These are phyloP conservation scores for Pseudocercospora musae DNA, from an alignment of 2,329 filamentous ascomycete genomes.

Conservation along the genomic window DNA sequence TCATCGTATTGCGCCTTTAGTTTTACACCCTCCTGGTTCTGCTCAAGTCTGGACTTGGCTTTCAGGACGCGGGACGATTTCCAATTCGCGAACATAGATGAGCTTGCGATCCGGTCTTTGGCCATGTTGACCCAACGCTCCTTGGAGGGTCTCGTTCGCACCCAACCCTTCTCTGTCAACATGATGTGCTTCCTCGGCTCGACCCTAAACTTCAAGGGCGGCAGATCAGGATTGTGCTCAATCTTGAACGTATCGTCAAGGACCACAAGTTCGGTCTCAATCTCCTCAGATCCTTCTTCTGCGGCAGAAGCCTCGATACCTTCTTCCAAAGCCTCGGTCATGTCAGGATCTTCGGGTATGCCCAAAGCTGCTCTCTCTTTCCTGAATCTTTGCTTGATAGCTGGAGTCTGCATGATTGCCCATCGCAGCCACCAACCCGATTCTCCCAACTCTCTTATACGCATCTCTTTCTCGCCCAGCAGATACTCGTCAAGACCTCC, in stretches of 20 bases:
- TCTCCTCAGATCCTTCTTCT: constrained; percentile 16
- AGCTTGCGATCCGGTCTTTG: constrained; percentile 27
- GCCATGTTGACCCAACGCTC: constrained; percentile 12
- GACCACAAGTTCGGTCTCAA: constrained; percentile 22
- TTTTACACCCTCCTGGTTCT: background rate
- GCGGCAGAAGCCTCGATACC: constrained; percentile 1
- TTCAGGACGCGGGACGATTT: constrained; percentile 11
- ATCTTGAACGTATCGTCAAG: constrained; percentile 30
- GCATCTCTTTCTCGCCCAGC: constrained; percentile 70
- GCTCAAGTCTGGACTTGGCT: constrained; percentile 5
- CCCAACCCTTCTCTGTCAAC: constrained; percentile 32
- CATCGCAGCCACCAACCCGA: constrained; percentile 88
- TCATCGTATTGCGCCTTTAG: background rate
- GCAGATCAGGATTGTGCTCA: constrained; percentile 25
- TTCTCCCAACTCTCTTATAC: constrained; percentile 82
- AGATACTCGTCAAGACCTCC: constrained; percentile 92
- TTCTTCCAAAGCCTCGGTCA: constrained; percentile 22
- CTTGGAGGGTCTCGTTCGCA: constrained; percentile 23
- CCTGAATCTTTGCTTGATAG: constrained; percentile 64
- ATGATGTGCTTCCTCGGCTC: constrained; percentile 30
- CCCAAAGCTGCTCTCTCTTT: constrained; percentile 64
- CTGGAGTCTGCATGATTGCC: constrained; percentile 77
- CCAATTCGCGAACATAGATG: constrained; percentile 10
- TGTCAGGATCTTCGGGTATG: constrained; percentile 44
- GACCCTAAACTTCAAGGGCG: constrained; percentile 33